phyloP scores from a whole-genome alignment of 306 rosid species.

The Heteromeles arbutifolia region DNA sequence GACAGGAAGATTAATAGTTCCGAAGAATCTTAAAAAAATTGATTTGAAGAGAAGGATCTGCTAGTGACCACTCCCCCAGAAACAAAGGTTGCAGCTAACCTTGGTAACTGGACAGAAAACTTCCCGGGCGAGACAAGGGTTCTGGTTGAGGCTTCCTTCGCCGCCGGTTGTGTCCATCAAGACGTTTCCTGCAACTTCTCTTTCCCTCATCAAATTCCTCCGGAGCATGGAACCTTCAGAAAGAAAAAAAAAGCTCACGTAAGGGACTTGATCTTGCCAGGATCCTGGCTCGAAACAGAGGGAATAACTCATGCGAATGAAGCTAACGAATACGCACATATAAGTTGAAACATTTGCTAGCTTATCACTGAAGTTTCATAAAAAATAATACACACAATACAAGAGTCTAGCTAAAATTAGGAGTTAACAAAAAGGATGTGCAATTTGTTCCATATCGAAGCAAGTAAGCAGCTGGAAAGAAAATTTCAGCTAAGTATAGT shows the following conservation, averaged over 20 bases:
- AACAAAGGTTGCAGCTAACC: slow-evolving; percentile 39
- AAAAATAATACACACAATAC: background rate
- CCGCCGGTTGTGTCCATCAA: slow-evolving; percentile 92
- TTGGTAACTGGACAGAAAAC: slow-evolving; percentile 53
- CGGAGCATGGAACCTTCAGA: slow-evolving; percentile 75
- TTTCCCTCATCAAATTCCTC: slow-evolving; percentile 97
- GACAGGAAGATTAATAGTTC: background rate
- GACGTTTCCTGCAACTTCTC: slow-evolving; percentile 91
- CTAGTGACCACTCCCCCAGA: background rate
- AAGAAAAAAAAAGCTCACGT: background rate
- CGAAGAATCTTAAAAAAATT: background rate
- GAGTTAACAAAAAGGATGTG: background rate
- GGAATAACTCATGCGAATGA: background rate
- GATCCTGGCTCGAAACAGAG: background rate
- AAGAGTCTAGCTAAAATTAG: background rate
- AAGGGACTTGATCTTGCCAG: background rate
- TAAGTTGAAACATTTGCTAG: background rate
- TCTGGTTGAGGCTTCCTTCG: slow-evolving; percentile 91
- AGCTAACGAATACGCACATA: background rate
- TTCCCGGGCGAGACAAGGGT: slow-evolving; percentile 38
- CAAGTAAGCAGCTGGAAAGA: background rate
- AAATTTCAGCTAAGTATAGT: background rate
- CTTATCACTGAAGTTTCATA: background rate
- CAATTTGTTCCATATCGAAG: background rate
- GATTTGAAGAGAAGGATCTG: background rate